Percentiles rank a stretch among this genome's conserved stretches.
phyloP scores from a whole-genome alignment of 495 filamentous ascomycete genomes.

The Delitschia confertaspora region DNA sequence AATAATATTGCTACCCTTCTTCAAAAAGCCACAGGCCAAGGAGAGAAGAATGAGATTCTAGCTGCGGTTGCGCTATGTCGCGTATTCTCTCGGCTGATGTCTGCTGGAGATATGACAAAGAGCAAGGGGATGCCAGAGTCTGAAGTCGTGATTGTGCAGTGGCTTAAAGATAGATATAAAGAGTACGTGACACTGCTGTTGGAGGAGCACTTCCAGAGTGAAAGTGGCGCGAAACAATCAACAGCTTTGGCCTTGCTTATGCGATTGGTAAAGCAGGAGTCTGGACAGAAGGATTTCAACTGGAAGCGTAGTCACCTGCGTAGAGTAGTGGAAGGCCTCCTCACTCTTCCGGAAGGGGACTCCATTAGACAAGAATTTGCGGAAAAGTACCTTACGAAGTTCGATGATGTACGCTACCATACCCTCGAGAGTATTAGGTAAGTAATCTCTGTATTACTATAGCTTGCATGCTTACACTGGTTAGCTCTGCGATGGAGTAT shows the following conservation, averaged over 20 bases:
- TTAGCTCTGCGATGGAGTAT: not conserved
- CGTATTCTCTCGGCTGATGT: conserved; percentile 77
- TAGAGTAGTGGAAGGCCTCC: conserved; percentile 51
- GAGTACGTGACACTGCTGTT: conserved; percentile 46
- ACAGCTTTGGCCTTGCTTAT: conserved; percentile 69
- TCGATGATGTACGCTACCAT: conserved; percentile 77
- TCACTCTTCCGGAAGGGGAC: conserved; percentile 49
- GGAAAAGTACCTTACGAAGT: conserved; percentile 64
- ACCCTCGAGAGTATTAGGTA: conserved; percentile 65
- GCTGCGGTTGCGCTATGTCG: conserved; percentile 77
- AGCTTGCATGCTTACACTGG: conserved; percentile 15
- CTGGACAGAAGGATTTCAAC: conserved; percentile 47
- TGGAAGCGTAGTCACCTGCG: conserved; percentile 58
- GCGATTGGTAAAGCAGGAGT: conserved; percentile 71
- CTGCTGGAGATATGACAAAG: conserved; percentile 59
- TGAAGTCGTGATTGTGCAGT: conserved; percentile 63
- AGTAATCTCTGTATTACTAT: conserved; percentile 29
- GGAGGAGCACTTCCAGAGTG: conserved; percentile 16
- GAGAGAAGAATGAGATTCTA: conserved; percentile 39
- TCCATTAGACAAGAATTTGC: conserved; percentile 59
- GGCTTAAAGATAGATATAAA: conserved; percentile 65
- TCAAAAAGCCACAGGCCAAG: conserved; percentile 45
- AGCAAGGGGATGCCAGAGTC: conserved; percentile 55
- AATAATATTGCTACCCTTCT: conserved; percentile 81
- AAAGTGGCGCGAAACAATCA: conserved; percentile 33